Evolutionary conservation across 805 yeast species (phyloP), one percentile per base, ranked within the genome.

Genomic region (Sugiyamaella valdiviana): DNA sequence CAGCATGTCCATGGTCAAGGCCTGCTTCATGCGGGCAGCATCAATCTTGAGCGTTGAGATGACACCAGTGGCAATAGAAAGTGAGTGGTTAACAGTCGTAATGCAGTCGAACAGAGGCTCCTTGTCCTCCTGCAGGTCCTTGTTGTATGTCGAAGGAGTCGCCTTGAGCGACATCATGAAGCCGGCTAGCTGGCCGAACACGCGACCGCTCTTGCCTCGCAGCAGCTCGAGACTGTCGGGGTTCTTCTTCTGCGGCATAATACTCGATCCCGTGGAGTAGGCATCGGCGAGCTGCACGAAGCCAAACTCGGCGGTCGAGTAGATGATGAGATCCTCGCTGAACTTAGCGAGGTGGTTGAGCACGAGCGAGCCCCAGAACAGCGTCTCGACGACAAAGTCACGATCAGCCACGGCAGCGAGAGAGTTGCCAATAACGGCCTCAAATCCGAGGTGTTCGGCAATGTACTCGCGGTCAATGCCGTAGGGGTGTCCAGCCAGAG

Each of bases 171-270:
- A 81, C 96, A 93, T 93, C 77, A 93, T 76, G 73, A 93, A 93
- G 0, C 99, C 99, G 21, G 95, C 80, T 52, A 93, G 73, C 22
- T 90, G 82, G 65, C 99, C 99, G 62, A 93, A 90, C 5, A 88
- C 96, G 68, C 99, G 83, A 47, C 99, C 99, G 9, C 95, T 82
- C 71, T 93, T 93, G 51, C 99, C 99, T 69, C 99, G 80, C 63
- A 95, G 76, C 54, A 93, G 76, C 72, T 93, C 99, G 57, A 93
- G 74, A 23, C 96, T 86, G 67, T 93, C 99, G 2, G 99, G 96
- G 71, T 93, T 93, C 70, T 93, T 93, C 81, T 93, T 93, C 70
- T 93, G 99, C 20, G 99, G 99, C 99, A 93, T 93, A 64, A 93
- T 76, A 22, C 96, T 88, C 5, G 97, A 88, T 12, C 99, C 99